A percentile compares a stretch with the other conserved stretches of the same genome.
These are phyloP conservation scores for Trichodelitschia bisporula DNA, from an alignment of 495 filamentous ascomycete species.

Conservation along the genomic window DNA sequence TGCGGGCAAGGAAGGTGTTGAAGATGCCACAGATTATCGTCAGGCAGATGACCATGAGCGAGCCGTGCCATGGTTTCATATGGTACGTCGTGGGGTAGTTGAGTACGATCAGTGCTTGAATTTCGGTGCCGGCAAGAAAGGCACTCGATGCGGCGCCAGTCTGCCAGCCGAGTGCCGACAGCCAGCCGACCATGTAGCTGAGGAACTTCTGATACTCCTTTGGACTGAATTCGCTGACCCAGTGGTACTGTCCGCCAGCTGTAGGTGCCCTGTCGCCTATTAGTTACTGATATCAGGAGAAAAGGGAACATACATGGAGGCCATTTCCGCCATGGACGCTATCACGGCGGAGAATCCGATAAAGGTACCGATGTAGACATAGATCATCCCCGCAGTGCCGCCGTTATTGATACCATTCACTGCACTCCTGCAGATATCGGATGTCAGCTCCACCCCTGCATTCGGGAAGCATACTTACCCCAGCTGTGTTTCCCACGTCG, in stretches of 20 bases:
- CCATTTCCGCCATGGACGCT: constrained; percentile 10
- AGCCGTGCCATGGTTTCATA: constrained; percentile 9
- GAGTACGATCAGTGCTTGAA: constrained; percentile 8
- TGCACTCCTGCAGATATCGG: not conserved
- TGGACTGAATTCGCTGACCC: constrained; percentile 15
- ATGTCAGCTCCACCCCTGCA: not conserved
- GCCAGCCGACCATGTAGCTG: constrained; percentile 14
- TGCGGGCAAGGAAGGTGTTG: constrained; percentile 3
- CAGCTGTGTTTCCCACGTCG: constrained; percentile 9
- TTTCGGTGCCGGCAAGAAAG: constrained; percentile 6
- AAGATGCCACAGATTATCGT: constrained; percentile 6
- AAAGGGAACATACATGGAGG: constrained; percentile 14
- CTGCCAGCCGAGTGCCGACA: constrained; percentile 10
- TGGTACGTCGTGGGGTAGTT: constrained; percentile 10
- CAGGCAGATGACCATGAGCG: constrained; percentile 10
- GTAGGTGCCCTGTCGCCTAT: constrained; percentile 7
- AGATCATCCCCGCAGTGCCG: constrained; percentile 13
- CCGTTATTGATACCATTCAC: constrained; percentile 11
- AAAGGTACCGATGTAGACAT: constrained; percentile 8
- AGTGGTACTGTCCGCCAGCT: constrained; percentile 15
- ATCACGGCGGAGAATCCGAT: constrained; percentile 6
- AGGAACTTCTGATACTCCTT: constrained; percentile 8
- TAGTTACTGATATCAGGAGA: not conserved
- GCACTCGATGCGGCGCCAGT: constrained; percentile 5
- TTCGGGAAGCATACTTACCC: constrained; percentile 2